Conservation (phyloP, 768 basidiomycete genomes). For the Mycena indigotica region DNA sequence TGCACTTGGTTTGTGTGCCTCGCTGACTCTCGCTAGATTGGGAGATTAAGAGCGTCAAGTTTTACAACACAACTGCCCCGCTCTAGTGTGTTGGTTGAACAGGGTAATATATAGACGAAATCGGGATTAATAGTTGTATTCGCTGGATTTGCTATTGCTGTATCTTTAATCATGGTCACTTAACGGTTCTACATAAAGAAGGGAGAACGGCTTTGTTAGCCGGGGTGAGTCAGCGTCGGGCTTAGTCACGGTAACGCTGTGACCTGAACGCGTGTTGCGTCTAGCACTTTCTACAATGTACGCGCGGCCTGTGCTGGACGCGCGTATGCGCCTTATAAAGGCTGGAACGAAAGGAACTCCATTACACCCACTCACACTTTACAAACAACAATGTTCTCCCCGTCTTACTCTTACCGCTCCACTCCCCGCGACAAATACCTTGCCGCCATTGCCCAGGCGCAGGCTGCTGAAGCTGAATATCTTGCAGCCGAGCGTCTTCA, state of each 20-base stretch:
- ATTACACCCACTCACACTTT: background rate
- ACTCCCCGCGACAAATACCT: conserved; percentile 38
- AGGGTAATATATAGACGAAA: too few species aligned
- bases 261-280: background rate
- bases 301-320: background rate
- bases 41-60: conserved; percentile 76
- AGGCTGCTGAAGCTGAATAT: conserved; percentile 41
- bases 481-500: conserved; percentile 35
- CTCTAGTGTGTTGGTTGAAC: too few species aligned
- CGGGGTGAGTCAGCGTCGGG: conserved; percentile 2
- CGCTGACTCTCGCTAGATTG: conserved; percentile 54
- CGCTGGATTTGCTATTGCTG: background rate
- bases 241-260: background rate
- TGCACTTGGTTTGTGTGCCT: conserved; percentile 9
- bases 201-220: too few species aligned
- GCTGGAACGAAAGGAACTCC: background rate
- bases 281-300: background rate
- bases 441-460: conserved; percentile 38
- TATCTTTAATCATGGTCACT: background rate
- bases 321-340: background rate
- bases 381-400: background rate
- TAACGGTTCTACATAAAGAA: too few species aligned
- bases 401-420: conserved; percentile 8
- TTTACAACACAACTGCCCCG: conserved; percentile 44
- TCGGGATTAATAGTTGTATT: background rate